Evolutionary conservation across 208 protist species (phyloP).

Genomic region (Leishmania gerbilli): DNA sequence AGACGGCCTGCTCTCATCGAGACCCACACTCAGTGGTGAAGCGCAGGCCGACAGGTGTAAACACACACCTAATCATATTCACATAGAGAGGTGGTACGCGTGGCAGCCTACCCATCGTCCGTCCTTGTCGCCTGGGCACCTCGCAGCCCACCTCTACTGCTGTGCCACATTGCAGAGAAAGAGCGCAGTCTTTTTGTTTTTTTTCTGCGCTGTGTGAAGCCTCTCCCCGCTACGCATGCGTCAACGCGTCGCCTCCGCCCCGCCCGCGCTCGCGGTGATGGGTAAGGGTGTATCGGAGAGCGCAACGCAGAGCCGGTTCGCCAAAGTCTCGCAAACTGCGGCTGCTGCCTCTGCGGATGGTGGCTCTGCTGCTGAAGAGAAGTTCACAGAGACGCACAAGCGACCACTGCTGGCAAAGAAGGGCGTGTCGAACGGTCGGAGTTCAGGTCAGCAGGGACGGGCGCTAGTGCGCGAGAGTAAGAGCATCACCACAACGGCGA

Average conservation of each 20-base stretch:
- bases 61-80: neutral
- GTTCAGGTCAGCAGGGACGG: neutral
- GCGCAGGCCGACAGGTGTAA: neutral
- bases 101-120: neutral
- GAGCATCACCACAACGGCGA: neutral
- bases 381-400: neutral
- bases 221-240: neutral
- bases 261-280: neutral
- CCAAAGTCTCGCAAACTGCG: no score
- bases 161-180: neutral
- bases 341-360: neutral
- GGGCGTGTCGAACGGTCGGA: no score
- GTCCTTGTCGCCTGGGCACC: neutral
- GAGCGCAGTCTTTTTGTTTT: neutral
- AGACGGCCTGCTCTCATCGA: neutral
- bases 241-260: neutral
- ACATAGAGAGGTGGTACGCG: neutral
- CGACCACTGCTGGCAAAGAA: neutral
- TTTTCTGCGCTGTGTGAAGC: neutral
- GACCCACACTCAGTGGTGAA: neutral
- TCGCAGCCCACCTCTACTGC: neutral
- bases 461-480: neutral
- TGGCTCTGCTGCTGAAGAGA: neutral
- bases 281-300: neutral
- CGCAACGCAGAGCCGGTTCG: neutral